phyloP scores from a whole-genome alignment of 148 eudicot genomes.

The Camellia japonica region DNA sequence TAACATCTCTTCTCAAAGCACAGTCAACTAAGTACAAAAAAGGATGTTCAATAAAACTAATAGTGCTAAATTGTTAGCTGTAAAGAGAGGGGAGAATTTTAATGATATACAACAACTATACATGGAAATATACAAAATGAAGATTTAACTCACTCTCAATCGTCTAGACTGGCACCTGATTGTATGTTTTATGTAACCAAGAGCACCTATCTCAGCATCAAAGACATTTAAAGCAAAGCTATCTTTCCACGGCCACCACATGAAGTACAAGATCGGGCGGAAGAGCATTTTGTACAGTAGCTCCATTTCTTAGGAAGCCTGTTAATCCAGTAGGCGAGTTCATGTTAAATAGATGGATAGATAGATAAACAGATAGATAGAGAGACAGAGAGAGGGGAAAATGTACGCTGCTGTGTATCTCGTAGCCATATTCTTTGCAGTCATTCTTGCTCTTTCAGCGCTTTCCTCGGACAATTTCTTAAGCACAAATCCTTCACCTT shows the following conservation, averaged over 20 bases:
- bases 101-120: constrained; percentile 2
- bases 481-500: constrained; percentile 88
- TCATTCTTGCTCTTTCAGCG: constrained; percentile 75
- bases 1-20: not conserved
- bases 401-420: constrained; percentile 90
- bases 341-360: not conserved
- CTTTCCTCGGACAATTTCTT: constrained; percentile 65
- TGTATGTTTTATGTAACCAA: not conserved
- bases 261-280: constrained; percentile 70
- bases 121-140: constrained; percentile 2
- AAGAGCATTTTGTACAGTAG: constrained; percentile 85
- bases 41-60: not conserved
- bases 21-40: not conserved
- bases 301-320: constrained; percentile 99
- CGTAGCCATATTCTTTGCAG: constrained; percentile 70
- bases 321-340: constrained; percentile 12
- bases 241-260: constrained; percentile 85
- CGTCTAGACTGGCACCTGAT: not conserved
- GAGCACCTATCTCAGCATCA: not conserved
- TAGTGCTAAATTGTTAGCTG: not conserved
- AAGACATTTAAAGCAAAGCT: constrained; percentile 8
- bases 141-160: constrained; percentile 7
- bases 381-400: not conserved
- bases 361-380: not conserved
- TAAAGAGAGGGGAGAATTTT: not conserved